Evolutionary conservation across 1,284 basidiomycete genomes (phyloP).

Genomic region (Leccinum fuscescens): DNA sequence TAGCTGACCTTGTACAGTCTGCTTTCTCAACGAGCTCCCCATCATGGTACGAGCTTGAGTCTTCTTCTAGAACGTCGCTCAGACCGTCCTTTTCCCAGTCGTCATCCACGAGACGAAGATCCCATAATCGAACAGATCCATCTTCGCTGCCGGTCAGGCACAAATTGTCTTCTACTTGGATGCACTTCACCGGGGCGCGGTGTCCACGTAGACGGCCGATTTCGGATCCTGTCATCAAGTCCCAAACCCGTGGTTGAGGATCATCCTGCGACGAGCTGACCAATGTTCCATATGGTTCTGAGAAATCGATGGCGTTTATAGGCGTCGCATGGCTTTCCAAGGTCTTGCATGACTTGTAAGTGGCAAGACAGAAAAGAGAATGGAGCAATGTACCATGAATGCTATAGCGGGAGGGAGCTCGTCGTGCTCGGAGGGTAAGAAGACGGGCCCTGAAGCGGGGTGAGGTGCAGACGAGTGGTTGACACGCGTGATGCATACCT

Average conservation of each 20-base stretch:
- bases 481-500: conserved; percentile 42
- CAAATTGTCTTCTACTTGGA: conserved; percentile 92
- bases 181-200: conserved; percentile 76
- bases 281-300: conserved; percentile 93
- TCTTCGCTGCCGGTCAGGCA: conserved; percentile 92
- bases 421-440: conserved; percentile 96
- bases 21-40: conserved; percentile 34
- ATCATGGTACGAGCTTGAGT: conserved; percentile 36
- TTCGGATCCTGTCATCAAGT: conserved; percentile 77
- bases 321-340: conserved; percentile 79
- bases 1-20: conserved; percentile 37
- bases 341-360: conserved; percentile 50
- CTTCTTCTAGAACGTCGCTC: conserved; percentile 63
- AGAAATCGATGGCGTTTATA: conserved; percentile 90
- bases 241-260: conserved; percentile 82
- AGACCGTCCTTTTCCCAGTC: conserved; percentile 60
- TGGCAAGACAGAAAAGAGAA: conserved; percentile 2
- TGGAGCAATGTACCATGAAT: conserved; percentile 75
- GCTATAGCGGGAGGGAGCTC: conserved; percentile 92
- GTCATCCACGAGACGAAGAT: conserved; percentile 78
- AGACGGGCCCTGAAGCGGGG: conserved; percentile 71
- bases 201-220: conserved; percentile 83
- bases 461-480: conserved; percentile 14
- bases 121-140: conserved; percentile 84
- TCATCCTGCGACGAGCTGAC: conserved; percentile 86